Conservation (phyloP, 2,329 filamentous ascomycete genomes). For the Verticillium albo-atrum region DNA sequence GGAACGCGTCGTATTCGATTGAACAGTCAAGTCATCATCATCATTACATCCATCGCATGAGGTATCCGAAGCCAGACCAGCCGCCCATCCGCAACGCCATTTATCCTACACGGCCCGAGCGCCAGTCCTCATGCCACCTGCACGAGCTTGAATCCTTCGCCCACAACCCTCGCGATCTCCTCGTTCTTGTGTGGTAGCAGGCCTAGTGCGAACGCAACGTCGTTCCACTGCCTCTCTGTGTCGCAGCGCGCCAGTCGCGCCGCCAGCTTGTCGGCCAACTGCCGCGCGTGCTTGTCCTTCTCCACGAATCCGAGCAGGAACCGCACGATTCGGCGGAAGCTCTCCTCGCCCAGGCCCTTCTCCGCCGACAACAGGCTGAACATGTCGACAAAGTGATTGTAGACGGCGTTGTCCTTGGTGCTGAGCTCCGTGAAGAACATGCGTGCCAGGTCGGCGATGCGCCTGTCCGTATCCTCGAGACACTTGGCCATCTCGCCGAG, state of each 20-base stretch:
- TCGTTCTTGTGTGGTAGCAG: constrained; percentile 91
- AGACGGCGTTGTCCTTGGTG: constrained; percentile 97
- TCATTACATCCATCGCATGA: not conserved
- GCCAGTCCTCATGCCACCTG: constrained; percentile 32
- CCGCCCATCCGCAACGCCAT: not conserved
- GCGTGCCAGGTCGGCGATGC: constrained; percentile 85
- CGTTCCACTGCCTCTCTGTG: constrained; percentile 93
- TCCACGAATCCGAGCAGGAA: constrained; percentile 96
- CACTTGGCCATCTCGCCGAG: constrained; percentile 99
- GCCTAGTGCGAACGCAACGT: constrained; percentile 88
- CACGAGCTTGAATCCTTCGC: constrained; percentile 72
- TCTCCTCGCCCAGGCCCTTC: constrained; percentile 74
- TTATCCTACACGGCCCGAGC: constrained; percentile 38
- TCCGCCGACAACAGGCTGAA: constrained; percentile 89
- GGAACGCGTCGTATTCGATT: not conserved
- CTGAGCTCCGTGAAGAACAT: constrained; percentile 99
- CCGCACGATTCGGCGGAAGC: constrained; percentile 80
- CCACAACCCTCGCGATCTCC: constrained; percentile 73
- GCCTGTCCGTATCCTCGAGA: constrained; percentile 90
- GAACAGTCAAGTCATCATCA: not conserved
- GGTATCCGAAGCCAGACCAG: not conserved
- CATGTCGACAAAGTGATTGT: constrained; percentile 99
- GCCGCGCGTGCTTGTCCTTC: constrained; percentile 98
- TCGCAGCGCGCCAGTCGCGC: constrained; percentile 82
- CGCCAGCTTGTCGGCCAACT: constrained; percentile 88